phyloP scores from a whole-genome alignment of 179 eudicot genomes.

The Patellifolia procumbens region DNA sequence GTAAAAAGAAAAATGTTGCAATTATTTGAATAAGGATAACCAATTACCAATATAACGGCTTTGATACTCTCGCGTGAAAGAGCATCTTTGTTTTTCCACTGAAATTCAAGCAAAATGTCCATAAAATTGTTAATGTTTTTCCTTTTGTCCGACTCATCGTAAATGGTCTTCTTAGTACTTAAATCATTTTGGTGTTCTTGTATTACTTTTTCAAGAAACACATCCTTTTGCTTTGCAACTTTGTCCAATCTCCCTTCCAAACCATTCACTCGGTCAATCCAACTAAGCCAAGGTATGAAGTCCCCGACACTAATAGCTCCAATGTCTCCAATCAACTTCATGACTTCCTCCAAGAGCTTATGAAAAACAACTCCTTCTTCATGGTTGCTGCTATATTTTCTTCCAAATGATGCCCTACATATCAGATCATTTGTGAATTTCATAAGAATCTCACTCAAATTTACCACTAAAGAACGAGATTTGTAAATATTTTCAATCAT shows the following conservation, averaged over 20 bases:
- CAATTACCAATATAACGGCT: slow-evolving; percentile 27
- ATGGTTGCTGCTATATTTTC: no score
- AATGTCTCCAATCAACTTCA: no score
- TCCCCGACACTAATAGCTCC: slow-evolving; percentile 35
- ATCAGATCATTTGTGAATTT: no score
- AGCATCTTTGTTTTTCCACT: slow-evolving; percentile 9
- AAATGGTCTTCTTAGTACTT: neutral
- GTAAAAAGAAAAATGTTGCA: no score
- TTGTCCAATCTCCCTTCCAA: slow-evolving; percentile 19
- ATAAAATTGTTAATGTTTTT: no score
- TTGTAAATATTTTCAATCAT: no score
- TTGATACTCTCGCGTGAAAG: slow-evolving; percentile 21
- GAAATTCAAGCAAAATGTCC: slow-evolving; percentile 32
- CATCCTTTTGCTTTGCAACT: slow-evolving; percentile 28
- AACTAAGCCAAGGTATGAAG: slow-evolving; percentile 39
- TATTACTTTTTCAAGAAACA: slow-evolving; percentile 25
- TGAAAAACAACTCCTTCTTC: no score
- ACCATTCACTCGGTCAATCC: slow-evolving; percentile 35
- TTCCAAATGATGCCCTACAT: no score
- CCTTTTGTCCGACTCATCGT: slow-evolving; percentile 34
- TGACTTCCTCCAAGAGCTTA: no score
- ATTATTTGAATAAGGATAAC: no score
- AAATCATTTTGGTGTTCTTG: neutral
- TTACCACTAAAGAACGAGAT: no score
- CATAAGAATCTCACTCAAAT: no score